phyloP scores from a whole-genome alignment of 75 land plant genomes.

The Cunninghamia lanceolata region DNA sequence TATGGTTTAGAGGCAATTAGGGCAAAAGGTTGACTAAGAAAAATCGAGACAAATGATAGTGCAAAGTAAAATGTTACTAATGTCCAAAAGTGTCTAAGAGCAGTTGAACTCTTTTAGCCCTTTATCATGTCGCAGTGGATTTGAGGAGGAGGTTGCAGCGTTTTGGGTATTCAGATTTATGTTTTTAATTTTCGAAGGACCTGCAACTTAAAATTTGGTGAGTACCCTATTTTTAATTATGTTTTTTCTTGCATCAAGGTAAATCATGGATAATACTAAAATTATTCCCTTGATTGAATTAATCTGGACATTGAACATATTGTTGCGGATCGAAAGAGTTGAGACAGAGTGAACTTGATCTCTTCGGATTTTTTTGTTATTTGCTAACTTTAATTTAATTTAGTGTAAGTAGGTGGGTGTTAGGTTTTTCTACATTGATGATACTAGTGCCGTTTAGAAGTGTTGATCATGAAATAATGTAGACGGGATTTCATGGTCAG shows the following conservation, averaged over 20 bases:
- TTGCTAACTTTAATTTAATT: neutral
- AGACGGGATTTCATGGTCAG: neutral
- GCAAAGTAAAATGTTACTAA: too few species aligned
- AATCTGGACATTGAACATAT: neutral
- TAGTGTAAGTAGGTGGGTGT: neutral
- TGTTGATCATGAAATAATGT: too few species aligned
- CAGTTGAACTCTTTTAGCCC: too few species aligned
- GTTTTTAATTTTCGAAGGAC: neutral
- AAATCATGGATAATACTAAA: neutral
- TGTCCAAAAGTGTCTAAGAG: too few species aligned
- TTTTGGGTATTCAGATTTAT: neutral
- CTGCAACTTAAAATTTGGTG: neutral
- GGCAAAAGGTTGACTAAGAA: too few species aligned
- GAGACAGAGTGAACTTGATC: neutral
- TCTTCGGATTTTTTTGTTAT: neutral
- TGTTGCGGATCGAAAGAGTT: neutral
- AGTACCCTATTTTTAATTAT: neutral
- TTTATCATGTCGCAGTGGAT: neutral
- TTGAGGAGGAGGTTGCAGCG: neutral
- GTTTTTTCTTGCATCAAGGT: neutral
- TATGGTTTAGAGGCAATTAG: too few species aligned
- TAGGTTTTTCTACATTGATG: neutral
- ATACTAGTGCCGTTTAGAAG: neutral
- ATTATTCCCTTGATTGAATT: neutral
- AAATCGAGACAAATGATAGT: too few species aligned